Conservation (phyloP, 129 eudicot genomes). For the Helianthus annuus region HanXRQr2.0-SUNRISE NC_035445.2:140477981-140478480, state of each 20-base stretch:
- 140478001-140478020: too few species aligned
- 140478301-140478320: slow-evolving; percentile 96
- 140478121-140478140: too few species aligned
- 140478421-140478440: slow-evolving; percentile 84
- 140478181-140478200: too few species aligned
- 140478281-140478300: slow-evolving; percentile 90
- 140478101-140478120: too few species aligned
- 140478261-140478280: slow-evolving; percentile 85
- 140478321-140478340: slow-evolving; percentile 84
- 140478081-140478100: too few species aligned
- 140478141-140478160: too few species aligned
- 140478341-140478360: slow-evolving; percentile 64
- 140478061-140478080: too few species aligned
- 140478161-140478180: too few species aligned
- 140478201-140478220: background rate
- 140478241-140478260: slow-evolving; percentile 79
- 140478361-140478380: slow-evolving; percentile 79
- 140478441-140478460: slow-evolving; percentile 92
- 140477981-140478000: too few species aligned
- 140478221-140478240: background rate
- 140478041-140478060: too few species aligned
- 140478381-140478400: slow-evolving; percentile 90
- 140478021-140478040: too few species aligned
- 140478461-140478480: slow-evolving; percentile 72
- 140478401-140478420: slow-evolving; percentile 94